Evolutionary conservation across 495 filamentous ascomycete species (phyloP).

Genomic region (Penicillium ucsense): DNA sequence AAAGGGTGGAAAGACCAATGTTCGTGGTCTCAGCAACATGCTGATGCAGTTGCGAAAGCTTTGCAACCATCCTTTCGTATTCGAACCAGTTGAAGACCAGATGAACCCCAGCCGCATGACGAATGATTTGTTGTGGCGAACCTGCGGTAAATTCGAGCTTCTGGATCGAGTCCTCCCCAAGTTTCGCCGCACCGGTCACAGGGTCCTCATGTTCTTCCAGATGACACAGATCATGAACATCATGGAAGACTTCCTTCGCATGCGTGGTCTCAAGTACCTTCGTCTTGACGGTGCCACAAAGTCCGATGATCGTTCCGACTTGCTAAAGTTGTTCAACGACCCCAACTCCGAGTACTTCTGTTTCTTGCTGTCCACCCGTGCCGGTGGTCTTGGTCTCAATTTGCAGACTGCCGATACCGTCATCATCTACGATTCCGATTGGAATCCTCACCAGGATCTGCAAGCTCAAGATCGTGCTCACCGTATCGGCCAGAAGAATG

Average conservation of each 20-base stretch:
- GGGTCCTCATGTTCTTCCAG: slow-evolving; percentile 99
- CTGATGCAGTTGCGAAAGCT: slow-evolving; percentile 98
- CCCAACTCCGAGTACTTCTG: slow-evolving; percentile 89
- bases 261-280: slow-evolving; percentile 71
- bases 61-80: slow-evolving; percentile 98
- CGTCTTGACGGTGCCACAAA: slow-evolving; percentile 95
- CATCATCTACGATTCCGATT: slow-evolving; percentile 98
- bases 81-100: slow-evolving; percentile 93
- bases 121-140: slow-evolving; percentile 93
- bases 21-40: slow-evolving; percentile 97
- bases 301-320: slow-evolving; percentile 88
- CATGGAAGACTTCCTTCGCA: slow-evolving; percentile 96
- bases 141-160: slow-evolving; percentile 93
- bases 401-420: slow-evolving; percentile 96
- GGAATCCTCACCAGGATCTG: slow-evolving; percentile 99
- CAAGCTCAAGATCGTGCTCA: slow-evolving; percentile 99
- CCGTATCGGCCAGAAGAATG: slow-evolving; percentile 99
- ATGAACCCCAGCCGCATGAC: slow-evolving; percentile 83
- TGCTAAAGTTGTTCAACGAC: slow-evolving; percentile 81
- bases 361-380: slow-evolving; percentile 97
- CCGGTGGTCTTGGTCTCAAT: slow-evolving; percentile 94
- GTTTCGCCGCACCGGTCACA: slow-evolving; percentile 78
- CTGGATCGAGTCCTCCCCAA: slow-evolving; percentile 89
- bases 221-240: slow-evolving; percentile 99
- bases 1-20: slow-evolving; percentile 90